Conservation (phyloP, 2,329 filamentous ascomycete genomes). For the Cucurbitaria berberidis region DNA sequence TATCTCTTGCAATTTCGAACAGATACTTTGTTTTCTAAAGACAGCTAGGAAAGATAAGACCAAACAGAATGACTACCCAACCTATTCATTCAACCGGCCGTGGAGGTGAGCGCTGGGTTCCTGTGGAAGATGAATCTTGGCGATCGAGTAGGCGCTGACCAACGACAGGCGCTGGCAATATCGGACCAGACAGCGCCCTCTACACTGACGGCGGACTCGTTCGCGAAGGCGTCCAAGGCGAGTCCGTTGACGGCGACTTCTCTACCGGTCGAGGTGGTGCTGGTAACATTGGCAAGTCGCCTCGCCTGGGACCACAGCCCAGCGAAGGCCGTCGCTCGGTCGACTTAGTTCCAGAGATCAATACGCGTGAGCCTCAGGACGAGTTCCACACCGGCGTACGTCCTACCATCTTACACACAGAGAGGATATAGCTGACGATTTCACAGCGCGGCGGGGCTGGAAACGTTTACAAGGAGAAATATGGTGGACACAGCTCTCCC, state of each 20-base stretch:
- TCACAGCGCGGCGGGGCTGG: slow-evolving; percentile 53
- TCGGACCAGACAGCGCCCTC: slow-evolving; percentile 57
- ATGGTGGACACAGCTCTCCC: slow-evolving; percentile 52
- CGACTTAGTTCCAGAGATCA: slow-evolving; percentile 54
- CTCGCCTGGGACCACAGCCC: slow-evolving; percentile 36
- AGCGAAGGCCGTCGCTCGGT: slow-evolving; percentile 39
- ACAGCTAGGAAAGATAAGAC: not conserved
- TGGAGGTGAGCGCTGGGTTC: slow-evolving; percentile 54
- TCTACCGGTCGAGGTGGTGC: slow-evolving; percentile 51
- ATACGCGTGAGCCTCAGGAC: slow-evolving; percentile 47
- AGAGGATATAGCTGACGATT: slow-evolving; percentile 14
- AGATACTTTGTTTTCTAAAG: slow-evolving; percentile 15
- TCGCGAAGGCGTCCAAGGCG: slow-evolving; percentile 53
- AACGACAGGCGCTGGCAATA: slow-evolving; percentile 62
- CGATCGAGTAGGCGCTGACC: slow-evolving; percentile 10
- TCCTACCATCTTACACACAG: not conserved
- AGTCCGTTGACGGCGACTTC: slow-evolving; percentile 48
- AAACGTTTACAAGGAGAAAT: slow-evolving; percentile 57
- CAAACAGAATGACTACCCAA: slow-evolving; percentile 34
- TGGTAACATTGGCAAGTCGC: slow-evolving; percentile 51
- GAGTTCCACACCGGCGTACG: slow-evolving; percentile 57
- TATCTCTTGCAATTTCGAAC: slow-evolving; percentile 5
- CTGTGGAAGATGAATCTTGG: not conserved
- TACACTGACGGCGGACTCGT: slow-evolving; percentile 56
- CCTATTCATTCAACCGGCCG: slow-evolving; percentile 63